A percentile compares a stretch with the other conserved stretches of the same genome.
Evolutionary conservation across 164 flowering plant species (phyloP).

Genomic region (Tetrastigma voinierianum): DNA sequence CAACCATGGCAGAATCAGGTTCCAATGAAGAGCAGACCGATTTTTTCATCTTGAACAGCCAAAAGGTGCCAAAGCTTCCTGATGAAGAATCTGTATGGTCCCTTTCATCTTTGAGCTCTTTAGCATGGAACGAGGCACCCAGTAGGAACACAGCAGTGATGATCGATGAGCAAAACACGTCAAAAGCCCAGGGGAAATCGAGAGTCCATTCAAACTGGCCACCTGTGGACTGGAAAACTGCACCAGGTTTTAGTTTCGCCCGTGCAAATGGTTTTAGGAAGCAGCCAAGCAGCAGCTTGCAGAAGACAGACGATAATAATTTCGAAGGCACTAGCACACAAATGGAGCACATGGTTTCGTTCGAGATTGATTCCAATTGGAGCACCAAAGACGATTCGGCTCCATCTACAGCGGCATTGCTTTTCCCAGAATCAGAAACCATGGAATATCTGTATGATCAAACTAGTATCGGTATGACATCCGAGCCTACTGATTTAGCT

Average conservation of each 20-base stretch:
- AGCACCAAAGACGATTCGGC: constrained; percentile 27
- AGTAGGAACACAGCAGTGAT: constrained; percentile 15
- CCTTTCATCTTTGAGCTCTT: constrained; percentile 27
- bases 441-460: constrained; percentile 18
- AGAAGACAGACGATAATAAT: not conserved
- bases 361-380: constrained; percentile 26
- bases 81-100: constrained; percentile 70
- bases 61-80: constrained; percentile 72
- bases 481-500: constrained; percentile 23
- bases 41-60: constrained; percentile 67
- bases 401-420: constrained; percentile 7
- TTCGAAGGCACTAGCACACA: constrained; percentile 9
- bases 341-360: constrained; percentile 12
- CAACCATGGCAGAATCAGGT: constrained; percentile 85
- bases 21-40: constrained; percentile 71
- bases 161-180: constrained; percentile 19
- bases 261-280: constrained; percentile 32
- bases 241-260: constrained; percentile 55
- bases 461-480: constrained; percentile 8
- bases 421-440: constrained; percentile 16
- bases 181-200: constrained; percentile 31
- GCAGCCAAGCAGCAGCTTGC: constrained; percentile 12
- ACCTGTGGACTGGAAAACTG: constrained; percentile 74
- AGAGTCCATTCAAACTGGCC: constrained; percentile 58
- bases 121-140: constrained; percentile 13